phyloP scores from a whole-genome alignment of 768 basidiomycete genomes.

The Boletus pseudopeckii region DNA sequence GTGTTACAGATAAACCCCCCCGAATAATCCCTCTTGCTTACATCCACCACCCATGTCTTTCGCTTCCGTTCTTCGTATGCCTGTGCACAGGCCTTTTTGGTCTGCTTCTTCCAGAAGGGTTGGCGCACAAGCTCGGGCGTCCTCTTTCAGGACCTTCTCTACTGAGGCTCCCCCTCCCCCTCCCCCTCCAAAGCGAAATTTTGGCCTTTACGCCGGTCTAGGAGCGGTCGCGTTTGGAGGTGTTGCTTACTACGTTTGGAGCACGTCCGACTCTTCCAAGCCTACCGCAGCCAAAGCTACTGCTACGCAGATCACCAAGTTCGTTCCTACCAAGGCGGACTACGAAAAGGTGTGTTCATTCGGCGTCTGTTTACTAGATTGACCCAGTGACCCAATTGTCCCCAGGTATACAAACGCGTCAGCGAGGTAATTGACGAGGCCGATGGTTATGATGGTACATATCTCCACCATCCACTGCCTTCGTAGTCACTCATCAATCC shows the following conservation, averaged over 20 bases:
- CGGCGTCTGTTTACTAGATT: background rate
- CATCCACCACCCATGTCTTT: constrained; percentile 48
- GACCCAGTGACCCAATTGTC: background rate
- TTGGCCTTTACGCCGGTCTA: constrained; percentile 55
- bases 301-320: constrained; percentile 60
- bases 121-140: constrained; percentile 33
- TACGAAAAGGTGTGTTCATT: constrained; percentile 71
- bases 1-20: constrained; percentile 12
- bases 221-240: constrained; percentile 61
- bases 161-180: constrained; percentile 45
- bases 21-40: background rate
- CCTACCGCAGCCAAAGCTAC: constrained; percentile 56
- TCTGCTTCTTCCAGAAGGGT: constrained; percentile 27
- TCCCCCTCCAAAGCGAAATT: constrained; percentile 50
- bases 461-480: background rate
- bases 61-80: constrained; percentile 44
- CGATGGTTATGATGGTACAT: constrained; percentile 74
- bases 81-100: constrained; percentile 44
- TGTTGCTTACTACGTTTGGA: constrained; percentile 60
- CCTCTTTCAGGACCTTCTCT: constrained; percentile 56
- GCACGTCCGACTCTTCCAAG: constrained; percentile 44
- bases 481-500: background rate
- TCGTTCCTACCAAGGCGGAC: constrained; percentile 76
- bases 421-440: constrained; percentile 74
- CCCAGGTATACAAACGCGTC: constrained; percentile 86